These are phyloP conservation scores for Scheffersomyces ergatensis DNA, from an alignment of 805 yeast species.

Conservation along the genomic window DNA sequence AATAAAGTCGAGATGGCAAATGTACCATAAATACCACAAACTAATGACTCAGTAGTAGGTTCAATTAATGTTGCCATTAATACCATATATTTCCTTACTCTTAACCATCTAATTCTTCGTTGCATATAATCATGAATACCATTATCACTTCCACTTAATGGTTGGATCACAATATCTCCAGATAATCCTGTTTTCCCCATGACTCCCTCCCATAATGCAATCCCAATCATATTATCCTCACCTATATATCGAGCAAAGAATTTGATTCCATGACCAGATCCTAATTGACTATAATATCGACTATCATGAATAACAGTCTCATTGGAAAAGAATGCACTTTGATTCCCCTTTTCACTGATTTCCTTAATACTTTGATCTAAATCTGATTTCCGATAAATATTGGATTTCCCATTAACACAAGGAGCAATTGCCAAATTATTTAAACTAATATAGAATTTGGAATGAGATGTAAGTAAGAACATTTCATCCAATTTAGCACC, in stretches of 20 bases:
- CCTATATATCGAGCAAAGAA: slow-evolving; percentile 81
- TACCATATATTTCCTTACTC: slow-evolving; percentile 88
- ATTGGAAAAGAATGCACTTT: slow-evolving; percentile 30
- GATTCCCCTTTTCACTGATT: slow-evolving; percentile 18
- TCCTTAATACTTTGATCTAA: slow-evolving; percentile 54
- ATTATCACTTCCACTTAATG: slow-evolving; percentile 43
- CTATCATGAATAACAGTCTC: slow-evolving; percentile 29
- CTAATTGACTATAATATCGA: slow-evolving; percentile 18
- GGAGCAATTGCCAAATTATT: slow-evolving; percentile 77
- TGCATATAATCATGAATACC: slow-evolving; percentile 54
- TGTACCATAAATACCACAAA: slow-evolving; percentile 67
- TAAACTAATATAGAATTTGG: slow-evolving; percentile 78
- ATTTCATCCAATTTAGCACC: slow-evolving; percentile 81
- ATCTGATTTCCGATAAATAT: slow-evolving; percentile 66
- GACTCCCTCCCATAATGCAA: slow-evolving; percentile 72
- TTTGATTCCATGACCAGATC: slow-evolving; percentile 53
- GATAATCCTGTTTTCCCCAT: slow-evolving; percentile 72
- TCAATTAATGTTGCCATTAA: slow-evolving; percentile 79
- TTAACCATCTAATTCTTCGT: slow-evolving; percentile 78
- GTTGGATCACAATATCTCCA: slow-evolving; percentile 78
- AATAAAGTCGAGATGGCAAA: slow-evolving; percentile 52
- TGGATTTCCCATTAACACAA: slow-evolving; percentile 89
- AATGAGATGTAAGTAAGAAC: slow-evolving; percentile 80
- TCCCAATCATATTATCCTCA: slow-evolving; percentile 91
- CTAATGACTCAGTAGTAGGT: slow-evolving; percentile 78